phyloP scores from a whole-genome alignment of 257 asterid species.

The Solanum paucissectum region DNA sequence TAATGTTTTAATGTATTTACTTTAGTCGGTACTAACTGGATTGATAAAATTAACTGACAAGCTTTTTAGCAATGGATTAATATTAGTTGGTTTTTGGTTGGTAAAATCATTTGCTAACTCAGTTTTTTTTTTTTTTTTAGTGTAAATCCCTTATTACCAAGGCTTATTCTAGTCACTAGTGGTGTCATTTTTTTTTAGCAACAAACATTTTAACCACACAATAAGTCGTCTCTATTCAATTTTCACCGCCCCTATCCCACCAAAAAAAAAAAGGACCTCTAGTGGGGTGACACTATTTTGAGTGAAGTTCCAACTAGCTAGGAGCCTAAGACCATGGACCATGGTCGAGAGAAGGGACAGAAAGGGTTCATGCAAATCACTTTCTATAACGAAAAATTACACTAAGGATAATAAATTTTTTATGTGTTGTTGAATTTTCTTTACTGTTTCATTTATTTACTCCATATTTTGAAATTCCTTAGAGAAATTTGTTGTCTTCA shows the following conservation, averaged over 20 bases:
- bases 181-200: background rate
- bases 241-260: background rate
- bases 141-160: no score
- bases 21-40: no score
- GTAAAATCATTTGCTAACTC: no score
- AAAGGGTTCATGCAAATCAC: background rate
- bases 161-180: background rate
- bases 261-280: background rate
- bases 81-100: no score
- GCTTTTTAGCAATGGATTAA: no score
- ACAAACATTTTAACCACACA: background rate
- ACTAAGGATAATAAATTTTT: background rate
- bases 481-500: background rate
- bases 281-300: background rate
- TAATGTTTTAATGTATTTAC: no score
- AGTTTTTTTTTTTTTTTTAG: no score
- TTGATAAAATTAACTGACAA: no score
- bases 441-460: background rate
- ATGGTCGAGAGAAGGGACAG: background rate
- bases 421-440: background rate
- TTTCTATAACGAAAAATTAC: background rate
- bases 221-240: background rate
- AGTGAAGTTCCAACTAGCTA: background rate
- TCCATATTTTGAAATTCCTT: background rate
- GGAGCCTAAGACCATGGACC: background rate